Base-by-base conservation (phyloP, 164 flowering plant species). In the Chimonanthus praecox region DNA sequence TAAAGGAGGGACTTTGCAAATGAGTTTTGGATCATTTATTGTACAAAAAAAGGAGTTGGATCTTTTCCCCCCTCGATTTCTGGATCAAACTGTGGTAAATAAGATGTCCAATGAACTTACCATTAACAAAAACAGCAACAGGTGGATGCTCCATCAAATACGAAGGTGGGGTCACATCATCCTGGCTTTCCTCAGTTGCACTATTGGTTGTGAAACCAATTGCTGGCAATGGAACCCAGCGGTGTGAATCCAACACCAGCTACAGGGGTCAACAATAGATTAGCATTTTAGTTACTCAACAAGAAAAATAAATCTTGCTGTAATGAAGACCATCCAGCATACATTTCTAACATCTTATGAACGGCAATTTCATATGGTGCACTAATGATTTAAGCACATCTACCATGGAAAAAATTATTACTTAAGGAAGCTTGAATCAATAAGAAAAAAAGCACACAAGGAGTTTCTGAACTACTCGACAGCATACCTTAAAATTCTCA, bases 61-160 rank as follows among this genome's bases (percentile, higher is more conserved):
- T 33, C 33, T 33, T 33, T 33, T 33, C 33, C 33, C 33, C 33
- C 33, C 8, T 54, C 60, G 1, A 54, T 54, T 7, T 54, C 60
- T 54, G 15, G 8, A 54, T 54, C 15, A 15, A 15, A 8, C 60
- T 15, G 11, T 54, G 60, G 8, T 8, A 8, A n/a, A 62, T 4
- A 13, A 65, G 15, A 44, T n/a, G n/a, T 60, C 60, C 45, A 49
- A 10, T 43, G 65, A 63, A 76, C 84, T 74, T 69, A 90, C 98
- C 98, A 83, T 96, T 96, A 54, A 92, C 78, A 85, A 96, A 96
- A 67, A 96, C 97, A 20, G 98, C 98, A 74, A 96, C 89, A 73
- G 99, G 99, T 65, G 97, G 97, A 83, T 96, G 99, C 77, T 96
- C 98, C 97, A 96, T 94, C 67, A 96, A 79, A 80, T 80, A 84